Evolutionary conservation across 2,329 filamentous ascomycete genomes (phyloP), one percentile per base, ranked within the genome.

Genomic region (Fusarium coicis): DNA sequence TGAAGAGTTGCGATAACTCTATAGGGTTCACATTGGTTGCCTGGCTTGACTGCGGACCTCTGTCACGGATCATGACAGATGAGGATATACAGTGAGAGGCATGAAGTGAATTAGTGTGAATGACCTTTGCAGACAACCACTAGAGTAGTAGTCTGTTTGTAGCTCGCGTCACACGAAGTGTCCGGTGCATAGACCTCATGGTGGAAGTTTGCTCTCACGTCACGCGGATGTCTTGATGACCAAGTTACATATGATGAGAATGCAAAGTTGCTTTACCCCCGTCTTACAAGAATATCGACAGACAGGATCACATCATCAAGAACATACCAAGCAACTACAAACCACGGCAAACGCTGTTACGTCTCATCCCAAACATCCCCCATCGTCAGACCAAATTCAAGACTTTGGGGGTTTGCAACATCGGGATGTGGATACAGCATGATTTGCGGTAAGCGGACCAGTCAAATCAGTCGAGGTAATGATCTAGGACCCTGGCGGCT

Each of bases 381-480:
- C 18, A 59, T 49, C 16, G 26, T 12, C 30, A 26, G 6, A 30
- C 36, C 5, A 30, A 47, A 49, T 68, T 68, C 36, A 47, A 50
- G 47, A 68, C 55, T 68, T 68, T 68, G 65, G 63, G 63, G 63
- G 65, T 68, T 36, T 11, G 32, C 37, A 46, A 64, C 21, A 49
- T 40, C 32, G 44, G 43, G 54, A 30, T 36, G 34, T 21, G 39
- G 44, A 53, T 7, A 32, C 40, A 36, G 21, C 21, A 39, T 28
- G 36, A 55, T 39, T 40, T 21, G n/a, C n/a, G 32, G 49, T 68
- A 68, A 54, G 65, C 63, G 65, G 26, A 39, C 65, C 54, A 68
- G 66, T 67, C 42, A 68, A 26, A 42, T 32, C 11, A 3, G 2
- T 15, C 4, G 15, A 23, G 39, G 54, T 66, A 23, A 43, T n/a